Conservation (phyloP, 2,329 filamentous ascomycete species). For the Truncatella angustata region DNA sequence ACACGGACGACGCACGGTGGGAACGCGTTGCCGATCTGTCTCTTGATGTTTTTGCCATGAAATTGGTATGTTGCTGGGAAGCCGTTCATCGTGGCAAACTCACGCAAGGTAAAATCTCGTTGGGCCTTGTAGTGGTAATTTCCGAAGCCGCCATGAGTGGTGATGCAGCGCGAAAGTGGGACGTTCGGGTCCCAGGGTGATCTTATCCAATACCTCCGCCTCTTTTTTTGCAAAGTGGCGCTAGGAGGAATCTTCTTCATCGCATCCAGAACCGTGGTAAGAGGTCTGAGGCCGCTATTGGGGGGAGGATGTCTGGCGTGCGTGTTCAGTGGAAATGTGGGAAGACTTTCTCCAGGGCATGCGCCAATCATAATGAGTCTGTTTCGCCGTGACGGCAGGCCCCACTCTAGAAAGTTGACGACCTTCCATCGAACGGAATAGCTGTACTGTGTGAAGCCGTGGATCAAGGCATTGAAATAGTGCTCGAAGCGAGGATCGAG, state of each 20-base stretch:
- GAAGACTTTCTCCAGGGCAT: constrained; percentile 69
- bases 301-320: constrained; percentile 41
- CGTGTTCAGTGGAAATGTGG: constrained; percentile 61
- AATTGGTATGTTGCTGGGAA: constrained; percentile 66
- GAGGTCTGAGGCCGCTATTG: constrained; percentile 32
- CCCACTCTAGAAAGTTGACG: constrained; percentile 50
- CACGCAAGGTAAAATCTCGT: constrained; percentile 63
- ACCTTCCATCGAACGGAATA: constrained; percentile 72
- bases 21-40: constrained; percentile 79
- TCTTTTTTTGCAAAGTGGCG: constrained; percentile 40
- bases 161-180: constrained; percentile 58
- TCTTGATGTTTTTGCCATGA: constrained; percentile 42
- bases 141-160: constrained; percentile 55
- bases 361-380: constrained; percentile 57
- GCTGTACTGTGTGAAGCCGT: constrained; percentile 60
- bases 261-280: constrained; percentile 43
- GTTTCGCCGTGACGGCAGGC: constrained; percentile 46
- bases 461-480: constrained; percentile 60
- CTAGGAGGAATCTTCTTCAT: constrained; percentile 32
- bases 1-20: constrained; percentile 57
- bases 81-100: constrained; percentile 67
- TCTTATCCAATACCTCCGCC: constrained; percentile 26
- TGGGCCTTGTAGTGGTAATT: constrained; percentile 65
- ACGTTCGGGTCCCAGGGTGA: constrained; percentile 43
- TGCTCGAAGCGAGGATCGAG: constrained; percentile 47